Base-by-base conservation (phyloP, 805 yeast genomes). In the Yamadazyma laniorum region DNA sequence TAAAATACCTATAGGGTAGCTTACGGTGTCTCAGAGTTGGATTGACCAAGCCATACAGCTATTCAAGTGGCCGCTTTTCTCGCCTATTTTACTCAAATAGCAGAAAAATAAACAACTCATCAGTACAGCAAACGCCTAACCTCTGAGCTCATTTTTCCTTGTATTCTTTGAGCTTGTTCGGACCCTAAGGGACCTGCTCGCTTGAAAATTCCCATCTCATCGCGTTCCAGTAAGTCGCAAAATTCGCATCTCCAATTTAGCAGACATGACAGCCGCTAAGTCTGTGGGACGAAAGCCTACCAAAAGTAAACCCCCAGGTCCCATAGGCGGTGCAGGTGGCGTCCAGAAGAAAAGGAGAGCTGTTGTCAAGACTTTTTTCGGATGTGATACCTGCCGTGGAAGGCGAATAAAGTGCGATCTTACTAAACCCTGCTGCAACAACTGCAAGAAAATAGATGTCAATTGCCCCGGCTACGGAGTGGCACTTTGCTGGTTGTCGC, bases 361-460 rank as follows among this genome's bases (percentile, higher is more conserved):
- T 9, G 34, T 41, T n/a, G 16, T 69, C 31, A 89, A 88, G 55
- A 80, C 93, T 0, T 88, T 86, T 53, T 80, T 85, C 0, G 96
- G 96, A 1, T 89, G 96, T 55, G 86, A 86, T 68, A 85, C 95
- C 0, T 88, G 96, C 52, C 71, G 96, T 30, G 66, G 81, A 12
- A 61, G 96, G 31, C 85, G 87, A 58, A 81, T 88, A 33, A 80
- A 85, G 41, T 89, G 96, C 59, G 95, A 87, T 55, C 65, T 84
- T 39, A 65, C 70, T 12, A 74, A 72, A 46, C 96, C 96, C 0
- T 55, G 63, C 11, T 89, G 96, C 59, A 55, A 59, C n/a, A 72
- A 85, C 40, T 89, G 96, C 58, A 66, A 67, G 28, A 80, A 79
- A 51, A 73, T 86, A 0, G 80, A 82, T 0, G 56, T 85, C 18